Evolutionary conservation across 2,329 filamentous ascomycete genomes (phyloP).

Genomic region (Penicillium sp.): DNA sequence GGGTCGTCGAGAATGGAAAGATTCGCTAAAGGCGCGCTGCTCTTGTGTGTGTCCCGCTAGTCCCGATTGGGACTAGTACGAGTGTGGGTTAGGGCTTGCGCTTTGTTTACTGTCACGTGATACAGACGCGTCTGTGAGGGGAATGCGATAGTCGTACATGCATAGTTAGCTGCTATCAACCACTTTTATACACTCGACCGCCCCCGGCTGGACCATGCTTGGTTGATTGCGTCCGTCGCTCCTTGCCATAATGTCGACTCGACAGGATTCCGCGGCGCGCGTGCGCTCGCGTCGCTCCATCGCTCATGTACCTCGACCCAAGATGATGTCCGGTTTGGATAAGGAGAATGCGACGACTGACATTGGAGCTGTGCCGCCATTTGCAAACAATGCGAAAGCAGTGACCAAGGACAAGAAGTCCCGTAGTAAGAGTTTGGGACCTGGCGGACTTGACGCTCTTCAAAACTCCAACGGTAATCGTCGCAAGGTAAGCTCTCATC

Average conservation of each 20-base stretch:
- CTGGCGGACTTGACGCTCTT: conserved; percentile 80
- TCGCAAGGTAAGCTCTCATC: conserved; percentile 63
- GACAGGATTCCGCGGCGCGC: conserved; percentile 36
- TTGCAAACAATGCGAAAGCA: conserved; percentile 31
- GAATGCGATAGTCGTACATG: conserved; percentile 12
- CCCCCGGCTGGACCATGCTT: conserved; percentile 8
- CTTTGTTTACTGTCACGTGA: conserved; percentile 45
- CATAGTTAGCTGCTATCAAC: not conserved
- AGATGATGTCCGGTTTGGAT: conserved; percentile 53
- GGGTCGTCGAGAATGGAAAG: conserved; percentile 41
- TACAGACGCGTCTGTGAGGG: conserved; percentile 28
- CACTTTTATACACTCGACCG: not conserved
- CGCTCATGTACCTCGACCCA: conserved; percentile 55
- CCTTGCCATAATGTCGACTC: conserved; percentile 32
- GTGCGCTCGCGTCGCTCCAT: conserved; percentile 67
- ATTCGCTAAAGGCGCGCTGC: conserved; percentile 36
- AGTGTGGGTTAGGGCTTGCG: conserved; percentile 43
- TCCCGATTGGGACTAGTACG: conserved; percentile 27
- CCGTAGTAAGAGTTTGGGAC: conserved; percentile 93
- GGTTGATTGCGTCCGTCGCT: conserved; percentile 7
- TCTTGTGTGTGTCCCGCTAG: conserved; percentile 43
- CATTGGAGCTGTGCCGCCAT: conserved; percentile 48
- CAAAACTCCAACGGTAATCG: conserved; percentile 74
- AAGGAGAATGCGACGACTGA: conserved; percentile 79
- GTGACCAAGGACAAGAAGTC: conserved; percentile 60